Evolutionary conservation across 768 basidiomycete genomes (phyloP), one percentile per base, ranked within the genome.

Genomic region (Russula sp.): DNA sequence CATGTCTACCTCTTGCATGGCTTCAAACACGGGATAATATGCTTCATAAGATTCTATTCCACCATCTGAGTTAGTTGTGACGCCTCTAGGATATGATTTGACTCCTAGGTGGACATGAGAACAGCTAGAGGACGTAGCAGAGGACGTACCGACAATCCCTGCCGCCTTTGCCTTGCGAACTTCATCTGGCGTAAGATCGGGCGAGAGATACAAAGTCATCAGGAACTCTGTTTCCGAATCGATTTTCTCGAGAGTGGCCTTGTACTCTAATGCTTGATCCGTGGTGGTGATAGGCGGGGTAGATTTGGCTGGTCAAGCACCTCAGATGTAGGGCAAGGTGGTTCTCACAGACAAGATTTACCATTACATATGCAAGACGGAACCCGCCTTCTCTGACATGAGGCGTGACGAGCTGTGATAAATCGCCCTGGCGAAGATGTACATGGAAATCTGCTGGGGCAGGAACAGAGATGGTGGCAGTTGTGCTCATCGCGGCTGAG

Each of bases 181-280:
- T 72, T 97, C 94, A 22, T 88, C 88, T 6, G 94, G 92, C 2
- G 94, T 96, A 62, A 98, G 83, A 55, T 90, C 87, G 0, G 89
- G 88, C 44, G 89, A 91, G n/a, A 99, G 84, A 76, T 98, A 99
- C 49, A 99, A 80, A 1, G 95, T 96, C 92, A 98, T 96, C 30
- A 99, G 80, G 78, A 92, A 96, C 75, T 94, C 85, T 20, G 90
- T 86, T 60, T 77, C 75, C 16, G 91, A 84, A 54, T 92, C 91
- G 64, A 97, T 85, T 46, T 73, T 76, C 72, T 92, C 79, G 36
- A 99, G 83, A 30, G 84, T 77, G 20, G 83, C 77, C 73, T 88
- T 88, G 79, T 99, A 99, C 59, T 82, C 79, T 51, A 97, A 70
- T 1, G 94, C 95, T 69, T 85, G 83, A 10, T 86, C 86, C 8